Evolutionary conservation across 176 grass and related monocot species (phyloP).

Genomic region (Musa itinerans): DNA sequence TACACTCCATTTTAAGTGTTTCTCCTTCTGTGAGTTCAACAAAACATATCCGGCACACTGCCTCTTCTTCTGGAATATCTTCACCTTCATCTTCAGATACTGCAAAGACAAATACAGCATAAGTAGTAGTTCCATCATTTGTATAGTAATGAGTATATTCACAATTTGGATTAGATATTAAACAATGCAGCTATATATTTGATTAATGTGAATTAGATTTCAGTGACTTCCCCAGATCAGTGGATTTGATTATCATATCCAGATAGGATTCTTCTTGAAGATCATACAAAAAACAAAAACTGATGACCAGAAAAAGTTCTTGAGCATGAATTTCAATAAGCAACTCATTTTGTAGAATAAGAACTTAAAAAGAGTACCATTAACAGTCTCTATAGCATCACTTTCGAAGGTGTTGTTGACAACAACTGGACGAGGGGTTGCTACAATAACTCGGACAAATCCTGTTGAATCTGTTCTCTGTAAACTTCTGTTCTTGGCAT

Average conservation of each 20-base stretch:
- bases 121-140: not conserved
- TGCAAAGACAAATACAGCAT: constrained; percentile 11
- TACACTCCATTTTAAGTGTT: constrained; percentile 99
- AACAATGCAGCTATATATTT: not conserved
- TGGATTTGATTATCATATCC: not conserved
- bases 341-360: not conserved
- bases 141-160: not conserved
- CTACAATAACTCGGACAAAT: constrained; percentile 73
- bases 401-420: constrained; percentile 23
- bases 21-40: constrained; percentile 91
- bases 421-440: constrained; percentile 55
- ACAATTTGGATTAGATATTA: not conserved
- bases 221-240: not conserved
- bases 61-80: constrained; percentile 99
- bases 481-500: constrained; percentile 66
- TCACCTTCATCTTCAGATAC: constrained; percentile 59
- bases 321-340: not conserved
- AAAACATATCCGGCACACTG: constrained; percentile 91
- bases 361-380: constrained; percentile 33
- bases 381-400: constrained; percentile 41
- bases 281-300: not conserved
- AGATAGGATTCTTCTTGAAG: not conserved
- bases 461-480: constrained; percentile 71
- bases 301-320: not conserved
- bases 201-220: not conserved